phyloP scores from a whole-genome alignment of 169 alveolate species.

The Eimeria praecox region DNA sequence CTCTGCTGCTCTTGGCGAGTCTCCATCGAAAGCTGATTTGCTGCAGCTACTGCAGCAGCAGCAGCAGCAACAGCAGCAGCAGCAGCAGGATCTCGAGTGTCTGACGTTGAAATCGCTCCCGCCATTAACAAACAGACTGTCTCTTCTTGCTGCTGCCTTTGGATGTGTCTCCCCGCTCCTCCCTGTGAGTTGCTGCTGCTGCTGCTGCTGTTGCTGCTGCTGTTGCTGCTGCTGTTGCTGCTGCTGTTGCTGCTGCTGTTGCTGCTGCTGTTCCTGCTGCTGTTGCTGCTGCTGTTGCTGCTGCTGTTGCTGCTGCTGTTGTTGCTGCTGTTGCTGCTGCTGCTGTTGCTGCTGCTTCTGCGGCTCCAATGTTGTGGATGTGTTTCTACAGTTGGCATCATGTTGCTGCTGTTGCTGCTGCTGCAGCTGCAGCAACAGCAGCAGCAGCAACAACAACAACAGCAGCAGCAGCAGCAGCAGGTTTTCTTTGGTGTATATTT shows the following conservation, averaged over 20 bases:
- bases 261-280: background rate
- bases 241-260: background rate
- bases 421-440: constrained; percentile 27
- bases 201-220: background rate
- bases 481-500: background rate
- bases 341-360: constrained; percentile 4
- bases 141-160: constrained; percentile 56
- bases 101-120: constrained; percentile 35
- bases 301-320: constrained; percentile 3
- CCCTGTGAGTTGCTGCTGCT: constrained; percentile 13
- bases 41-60: constrained; percentile 64
- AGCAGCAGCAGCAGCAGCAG: constrained; percentile 40
- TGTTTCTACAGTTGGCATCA: no score
- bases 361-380: no score
- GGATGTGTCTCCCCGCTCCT: constrained; percentile 51
- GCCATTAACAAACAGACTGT: background rate
- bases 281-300: background rate
- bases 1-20: background rate
- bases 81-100: constrained; percentile 46
- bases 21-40: background rate
- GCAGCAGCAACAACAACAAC: background rate
- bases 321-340: constrained; percentile 27
- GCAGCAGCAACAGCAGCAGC: constrained; percentile 13
- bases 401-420: no score
- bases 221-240: constrained; percentile 1